phyloP scores from a whole-genome alignment of 306 rosid species.

The Glycine tomentella region DNA sequence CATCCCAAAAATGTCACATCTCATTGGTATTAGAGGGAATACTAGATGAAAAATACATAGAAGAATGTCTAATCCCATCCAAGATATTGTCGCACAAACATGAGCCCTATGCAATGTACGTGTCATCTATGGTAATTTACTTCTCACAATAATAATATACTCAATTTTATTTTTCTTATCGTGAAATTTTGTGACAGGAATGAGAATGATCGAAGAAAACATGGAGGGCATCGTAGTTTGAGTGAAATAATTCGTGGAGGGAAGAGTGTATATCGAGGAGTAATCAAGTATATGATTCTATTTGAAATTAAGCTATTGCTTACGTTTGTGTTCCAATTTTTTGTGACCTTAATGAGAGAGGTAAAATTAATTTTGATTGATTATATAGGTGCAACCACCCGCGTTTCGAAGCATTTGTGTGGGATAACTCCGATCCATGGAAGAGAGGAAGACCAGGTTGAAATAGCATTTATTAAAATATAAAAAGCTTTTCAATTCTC shows the following conservation, averaged over 20 bases:
- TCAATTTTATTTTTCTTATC: neutral
- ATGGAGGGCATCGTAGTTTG: neutral
- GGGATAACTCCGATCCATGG: constrained; percentile 45
- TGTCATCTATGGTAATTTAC: neutral
- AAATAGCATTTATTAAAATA: neutral
- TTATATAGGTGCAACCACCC: constrained; percentile 26
- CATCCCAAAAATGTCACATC: neutral
- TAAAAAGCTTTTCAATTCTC: neutral
- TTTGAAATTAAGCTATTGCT: neutral
- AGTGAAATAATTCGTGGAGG: neutral
- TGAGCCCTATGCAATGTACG: neutral
- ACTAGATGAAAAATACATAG: neutral
- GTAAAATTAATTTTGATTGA: neutral
- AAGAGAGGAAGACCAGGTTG: constrained; percentile 41
- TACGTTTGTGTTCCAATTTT: neutral
- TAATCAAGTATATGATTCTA: constrained; percentile 41
- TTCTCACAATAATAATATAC: neutral
- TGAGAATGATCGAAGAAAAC: neutral
- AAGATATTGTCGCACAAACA: too few species aligned
- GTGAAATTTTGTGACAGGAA: neutral
- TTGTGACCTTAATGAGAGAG: neutral
- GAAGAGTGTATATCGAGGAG: constrained; percentile 48
- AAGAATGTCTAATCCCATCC: neutral
- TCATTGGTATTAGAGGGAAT: neutral
- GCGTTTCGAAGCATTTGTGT: constrained; percentile 52